Base-by-base conservation (phyloP, 768 basidiomycete species). In the Suillus tomentosus region DNA sequence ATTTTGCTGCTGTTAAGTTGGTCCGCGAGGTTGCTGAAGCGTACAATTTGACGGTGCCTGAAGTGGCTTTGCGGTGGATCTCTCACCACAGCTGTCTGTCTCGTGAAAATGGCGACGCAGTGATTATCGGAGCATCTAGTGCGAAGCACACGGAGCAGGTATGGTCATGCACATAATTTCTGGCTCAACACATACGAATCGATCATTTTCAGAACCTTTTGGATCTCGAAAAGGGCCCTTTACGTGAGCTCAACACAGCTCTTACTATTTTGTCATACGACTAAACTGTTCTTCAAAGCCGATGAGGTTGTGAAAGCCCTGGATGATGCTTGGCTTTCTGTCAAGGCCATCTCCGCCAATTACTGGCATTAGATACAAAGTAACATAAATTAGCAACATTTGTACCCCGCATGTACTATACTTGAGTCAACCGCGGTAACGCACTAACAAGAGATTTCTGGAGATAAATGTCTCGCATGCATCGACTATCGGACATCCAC, bases 171-270 rank as follows among this genome's bases (percentile, higher is more conserved):
- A 53, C 61, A 40, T 19, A n/a, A 50, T 37, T 55, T 27, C 3
- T 40, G 6, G 14, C 45, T n/a, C 10, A 56, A 15, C 22, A 50
- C 43, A 15, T 5, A 27, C 14, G 34, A 7, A 34, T 10, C 34
- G 10, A 36, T 53, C 59, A 22, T 43, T 47, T 39, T 14, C 61
- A 82, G 79, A 86, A 86, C 67, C 65, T 85, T 19, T 47, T 74
- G 17, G 84, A 87, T 66, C 70, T 85, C 4, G 84, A 86, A 73
- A 85, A 87, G 68, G 84, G 83, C 0, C 86, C 86, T 6, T 74
- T 88, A 55, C 85, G 80, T 81, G 66, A 73, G 79, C 71, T 51
- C 7, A 10, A 24, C 53, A 24, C 51, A 15, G 3, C 19, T 57
- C 43, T 42, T 7, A 7, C 34, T 54, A 1, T 10, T 54, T 43